Conservation (phyloP, 202 grass and related monocot genomes). For the Hordeum pubiflorum region DNA sequence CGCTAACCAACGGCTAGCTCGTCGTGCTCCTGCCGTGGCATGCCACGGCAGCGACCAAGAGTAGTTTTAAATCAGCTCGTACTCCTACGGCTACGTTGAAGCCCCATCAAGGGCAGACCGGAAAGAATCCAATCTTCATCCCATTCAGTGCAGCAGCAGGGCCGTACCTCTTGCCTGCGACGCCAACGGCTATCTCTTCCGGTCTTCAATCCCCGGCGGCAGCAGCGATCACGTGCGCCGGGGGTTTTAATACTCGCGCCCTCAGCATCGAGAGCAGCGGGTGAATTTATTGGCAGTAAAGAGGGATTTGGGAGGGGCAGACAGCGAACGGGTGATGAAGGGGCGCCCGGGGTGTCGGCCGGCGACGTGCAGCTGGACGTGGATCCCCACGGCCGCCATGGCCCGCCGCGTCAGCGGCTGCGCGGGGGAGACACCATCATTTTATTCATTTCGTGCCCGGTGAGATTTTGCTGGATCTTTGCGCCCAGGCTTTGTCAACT, state of each 20-base stretch:
- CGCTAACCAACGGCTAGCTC: slow-evolving; percentile 56
- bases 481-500: slow-evolving; percentile 4
- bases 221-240: slow-evolving; percentile 28
- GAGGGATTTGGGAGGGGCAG: neutral
- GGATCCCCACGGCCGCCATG: slow-evolving; percentile 20
- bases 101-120: neutral
- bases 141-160: slow-evolving; percentile 32
- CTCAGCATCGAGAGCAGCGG: slow-evolving; percentile 15
- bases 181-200: slow-evolving; percentile 40
- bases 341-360: neutral
- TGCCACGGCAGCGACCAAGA: neutral
- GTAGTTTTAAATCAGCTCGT: neutral
- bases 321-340: neutral
- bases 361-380: slow-evolving; percentile 13
- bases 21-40: neutral
- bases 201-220: neutral
- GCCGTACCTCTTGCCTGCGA: neutral
- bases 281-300: slow-evolving; percentile 20
- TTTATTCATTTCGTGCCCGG: neutral
- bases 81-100: slow-evolving; percentile 14
- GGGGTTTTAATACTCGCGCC: neutral
- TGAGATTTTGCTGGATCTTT: slow-evolving; percentile 7
- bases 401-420: neutral
- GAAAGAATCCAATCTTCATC: slow-evolving; percentile 31
- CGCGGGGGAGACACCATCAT: neutral